Conservation (phyloP, 2,329 filamentous ascomycete genomes). For the Sporothrix variecibatus region DNA sequence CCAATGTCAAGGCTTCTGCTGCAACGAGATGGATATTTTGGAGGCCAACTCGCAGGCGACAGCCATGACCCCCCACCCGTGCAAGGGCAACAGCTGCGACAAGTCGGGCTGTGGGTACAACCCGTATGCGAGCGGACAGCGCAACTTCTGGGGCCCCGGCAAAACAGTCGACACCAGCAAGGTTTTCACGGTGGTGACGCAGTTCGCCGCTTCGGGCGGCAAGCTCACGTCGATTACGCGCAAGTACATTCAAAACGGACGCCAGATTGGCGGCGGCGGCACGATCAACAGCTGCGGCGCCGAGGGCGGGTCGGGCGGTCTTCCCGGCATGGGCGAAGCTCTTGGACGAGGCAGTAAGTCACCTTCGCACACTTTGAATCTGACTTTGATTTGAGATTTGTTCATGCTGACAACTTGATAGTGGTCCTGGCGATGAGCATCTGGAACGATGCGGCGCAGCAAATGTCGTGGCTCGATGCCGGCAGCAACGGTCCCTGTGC, state of each 20-base stretch:
- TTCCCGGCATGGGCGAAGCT: constrained; percentile 31
- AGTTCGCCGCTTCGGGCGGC: constrained; percentile 42
- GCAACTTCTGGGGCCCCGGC: constrained; percentile 36
- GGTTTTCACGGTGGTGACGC: constrained; percentile 44
- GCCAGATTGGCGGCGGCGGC: constrained; percentile 31
- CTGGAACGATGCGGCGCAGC: constrained; percentile 50
- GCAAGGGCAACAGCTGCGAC: constrained; percentile 42
- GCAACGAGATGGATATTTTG: constrained; percentile 49
- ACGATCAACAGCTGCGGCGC: constrained; percentile 24
- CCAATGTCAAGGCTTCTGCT: constrained; percentile 52
- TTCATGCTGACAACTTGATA: constrained; percentile 31
- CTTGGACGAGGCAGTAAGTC: constrained; percentile 24
- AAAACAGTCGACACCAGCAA: constrained; percentile 49
- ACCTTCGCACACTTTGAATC: too few relatives aligned
- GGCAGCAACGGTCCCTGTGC: constrained; percentile 50
- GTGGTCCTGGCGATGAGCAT: constrained; percentile 53
- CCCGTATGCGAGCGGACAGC: constrained; percentile 38
- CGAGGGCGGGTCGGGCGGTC: constrained; percentile 43
- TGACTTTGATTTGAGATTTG: background rate
- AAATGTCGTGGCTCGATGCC: constrained; percentile 55
- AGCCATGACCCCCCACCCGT: constrained; percentile 45
- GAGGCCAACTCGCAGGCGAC: constrained; percentile 45
- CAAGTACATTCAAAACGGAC: constrained; percentile 36
- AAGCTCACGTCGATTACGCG: constrained; percentile 33
- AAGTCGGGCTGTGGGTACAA: constrained; percentile 41